Evolutionary conservation across 768 basidiomycete species (phyloP), one percentile per base, ranked within the genome.

Genomic region (Russula sp.): DNA sequence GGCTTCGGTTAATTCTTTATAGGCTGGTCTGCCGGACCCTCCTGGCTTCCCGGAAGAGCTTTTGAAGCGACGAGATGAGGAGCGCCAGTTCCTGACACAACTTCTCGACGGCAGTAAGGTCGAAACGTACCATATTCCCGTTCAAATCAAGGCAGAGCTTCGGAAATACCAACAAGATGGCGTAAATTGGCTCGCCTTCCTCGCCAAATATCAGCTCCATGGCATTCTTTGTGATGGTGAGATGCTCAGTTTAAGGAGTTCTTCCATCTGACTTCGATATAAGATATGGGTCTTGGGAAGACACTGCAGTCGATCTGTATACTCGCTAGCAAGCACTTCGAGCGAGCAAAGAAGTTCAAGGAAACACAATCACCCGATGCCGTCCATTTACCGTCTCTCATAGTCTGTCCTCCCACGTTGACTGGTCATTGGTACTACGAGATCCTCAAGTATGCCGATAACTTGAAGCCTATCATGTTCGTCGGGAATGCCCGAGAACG

Each of bases 351-450:
- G 73, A 85, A 79, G 69, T 79, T 86, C 74, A 79, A 84, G 67
- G 79, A 83, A 62, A 88, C 87, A 13, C 74, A 83, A 44, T 87
- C 88, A 0, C 82, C 89, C 0, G 92, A 94, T 71, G 78, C 88
- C 22, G 82, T 90, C 24, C 94, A 92, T 75, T 80, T 98, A 34
- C 94, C 97, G 0, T 97, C 96, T 4, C 81, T 99, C 30, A 95
- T 99, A 68, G 78, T 98, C 61, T 99, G 97, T 71, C 97, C 97
- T 0, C 96, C 97, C 4, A 99, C 97, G 1, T 84, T 99, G 57
- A 97, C 94, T 2, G 96, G 97, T 11, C 97, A 99, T 73, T 99
- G 97, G 97, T 94, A 93, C 74, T 96, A 98, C 75, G 97, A 99
- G 77, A 89, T 98, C 64, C 79, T 88, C 54, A 98, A 97, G 72